Base-by-base conservation (phyloP, 345 rosid species). In the Ailanthus altissimus region DNA sequence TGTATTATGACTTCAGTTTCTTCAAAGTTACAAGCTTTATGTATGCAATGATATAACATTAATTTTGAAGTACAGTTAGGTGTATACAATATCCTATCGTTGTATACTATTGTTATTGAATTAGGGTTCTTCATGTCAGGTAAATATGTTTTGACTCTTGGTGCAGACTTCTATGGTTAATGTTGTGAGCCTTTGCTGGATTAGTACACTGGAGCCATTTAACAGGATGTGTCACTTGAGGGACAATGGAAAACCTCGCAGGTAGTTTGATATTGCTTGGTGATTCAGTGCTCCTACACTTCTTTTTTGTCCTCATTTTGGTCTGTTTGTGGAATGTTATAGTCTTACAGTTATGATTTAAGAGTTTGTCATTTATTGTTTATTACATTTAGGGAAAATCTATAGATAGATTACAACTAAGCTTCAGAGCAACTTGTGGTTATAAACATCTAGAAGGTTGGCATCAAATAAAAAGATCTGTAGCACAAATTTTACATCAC, bases 131-230 rank as follows among this genome's bases (percentile, higher is more conserved):
- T 32, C 76, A 42, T 61, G 43, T 53, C 56, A 46, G 58, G 73
- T 69, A 62, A 78, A 25, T 60, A 14, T 6, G 70, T 51, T 75
- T 84, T 67, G 57, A 74, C 81, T 32, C 74, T 62, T 82, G 58
- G 21, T 82, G 86, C 87, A 93, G 99, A 90, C 87, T 77, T 72
- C 76, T 76, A 65, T 86, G 89, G 91, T 89, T 54, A 78, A 85
- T 83, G 85, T 95, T 79, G 92, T 83, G 75, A 91, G 99, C 75
- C 99, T 98, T 85, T 92, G 94, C 88, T 95, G 99, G 96, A 90
- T 93, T 67, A 91, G 97, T 85, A 90, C 86, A 84, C 79, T 95
- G 2, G 97, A 93, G 74, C 91, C 97, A 5, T 88, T 86, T 57
- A 92, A 93, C 76, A 96, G 98, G 72, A 88, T 85, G 96, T 95